Conservation (phyloP, 1,139 yeast species). For the Blastobotrys persicus region DNA sequence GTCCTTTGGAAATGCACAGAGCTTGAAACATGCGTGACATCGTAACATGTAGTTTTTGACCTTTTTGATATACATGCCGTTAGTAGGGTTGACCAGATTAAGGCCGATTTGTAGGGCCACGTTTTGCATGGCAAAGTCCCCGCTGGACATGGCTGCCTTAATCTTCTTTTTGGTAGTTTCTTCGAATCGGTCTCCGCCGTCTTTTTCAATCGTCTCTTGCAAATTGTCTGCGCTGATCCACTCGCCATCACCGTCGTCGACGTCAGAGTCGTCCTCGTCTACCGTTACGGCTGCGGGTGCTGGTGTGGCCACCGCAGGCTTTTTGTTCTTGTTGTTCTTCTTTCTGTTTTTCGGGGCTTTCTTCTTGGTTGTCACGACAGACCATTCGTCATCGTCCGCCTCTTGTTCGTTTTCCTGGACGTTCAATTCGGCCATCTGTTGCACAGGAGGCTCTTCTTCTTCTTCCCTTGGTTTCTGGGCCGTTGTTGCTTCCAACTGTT, state of each 20-base stretch:
- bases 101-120: slow-evolving; percentile 89
- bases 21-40: slow-evolving; percentile 93
- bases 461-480: slow-evolving; percentile 7
- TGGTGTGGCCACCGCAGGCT: slow-evolving; percentile 8
- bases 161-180: slow-evolving; percentile 29
- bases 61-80: slow-evolving; percentile 81
- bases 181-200: slow-evolving; percentile 47
- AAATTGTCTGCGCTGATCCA: slow-evolving; percentile 94
- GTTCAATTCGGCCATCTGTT: slow-evolving; percentile 9
- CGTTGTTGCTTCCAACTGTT: too few species aligned
- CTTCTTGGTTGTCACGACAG: slow-evolving; percentile 29
- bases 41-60: slow-evolving; percentile 91
- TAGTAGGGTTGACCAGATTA: slow-evolving; percentile 76
- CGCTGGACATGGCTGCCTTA: slow-evolving; percentile 84
- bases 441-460: slow-evolving; percentile 15
- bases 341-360: slow-evolving; percentile 19
- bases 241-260: slow-evolving; percentile 81
- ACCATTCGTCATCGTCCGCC: slow-evolving; percentile 35
- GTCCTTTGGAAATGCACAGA: slow-evolving; percentile 72
- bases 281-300: slow-evolving; percentile 32
- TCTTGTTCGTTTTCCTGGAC: slow-evolving; percentile 13
- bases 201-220: slow-evolving; percentile 63
- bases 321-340: slow-evolving; percentile 14
- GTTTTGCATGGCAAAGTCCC: slow-evolving; percentile 97
- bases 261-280: slow-evolving; percentile 53